Percentiles rank a stretch among this genome's conserved stretches.
Evolutionary conservation across 139 green algal genomes (phyloP).

Genomic region (Deuterostichococcus epilithicus): DNA sequence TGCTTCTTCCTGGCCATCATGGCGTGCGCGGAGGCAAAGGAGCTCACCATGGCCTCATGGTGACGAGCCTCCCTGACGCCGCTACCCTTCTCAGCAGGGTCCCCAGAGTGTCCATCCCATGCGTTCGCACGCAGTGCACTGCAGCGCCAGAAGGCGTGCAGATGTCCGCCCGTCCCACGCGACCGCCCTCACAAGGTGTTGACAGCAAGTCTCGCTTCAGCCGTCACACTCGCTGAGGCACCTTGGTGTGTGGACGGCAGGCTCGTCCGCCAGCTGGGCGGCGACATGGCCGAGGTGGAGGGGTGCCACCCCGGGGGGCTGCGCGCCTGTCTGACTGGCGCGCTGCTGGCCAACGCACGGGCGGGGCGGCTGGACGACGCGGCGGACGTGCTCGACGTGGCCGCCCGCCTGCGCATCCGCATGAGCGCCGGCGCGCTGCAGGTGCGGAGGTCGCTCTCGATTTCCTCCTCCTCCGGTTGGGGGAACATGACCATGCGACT

Average conservation of each 20-base stretch:
- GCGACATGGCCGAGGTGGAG: neutral
- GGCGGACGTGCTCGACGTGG: neutral
- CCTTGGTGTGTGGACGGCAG: neutral
- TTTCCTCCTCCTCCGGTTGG: too few species aligned
- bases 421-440: neutral
- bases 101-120: too few species aligned
- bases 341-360: neutral
- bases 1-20: constrained; percentile 1
- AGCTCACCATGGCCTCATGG: neutral
- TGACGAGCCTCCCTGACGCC: neutral
- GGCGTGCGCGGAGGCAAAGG: neutral
- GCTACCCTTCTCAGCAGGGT: too few species aligned
- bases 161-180: too few species aligned
- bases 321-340: neutral
- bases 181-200: too few species aligned
- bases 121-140: too few species aligned
- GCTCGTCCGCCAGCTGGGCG: neutral
- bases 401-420: neutral
- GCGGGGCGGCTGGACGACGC: neutral
- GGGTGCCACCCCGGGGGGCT: neutral
- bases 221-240: too few species aligned
- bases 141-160: too few species aligned
- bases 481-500: too few species aligned
- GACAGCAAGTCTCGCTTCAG: too few species aligned
- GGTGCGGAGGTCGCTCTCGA: too few species aligned